Evolutionary conservation across 495 filamentous ascomycete species (phyloP).

Genomic region (Hyaloscypha bicolor): DNA sequence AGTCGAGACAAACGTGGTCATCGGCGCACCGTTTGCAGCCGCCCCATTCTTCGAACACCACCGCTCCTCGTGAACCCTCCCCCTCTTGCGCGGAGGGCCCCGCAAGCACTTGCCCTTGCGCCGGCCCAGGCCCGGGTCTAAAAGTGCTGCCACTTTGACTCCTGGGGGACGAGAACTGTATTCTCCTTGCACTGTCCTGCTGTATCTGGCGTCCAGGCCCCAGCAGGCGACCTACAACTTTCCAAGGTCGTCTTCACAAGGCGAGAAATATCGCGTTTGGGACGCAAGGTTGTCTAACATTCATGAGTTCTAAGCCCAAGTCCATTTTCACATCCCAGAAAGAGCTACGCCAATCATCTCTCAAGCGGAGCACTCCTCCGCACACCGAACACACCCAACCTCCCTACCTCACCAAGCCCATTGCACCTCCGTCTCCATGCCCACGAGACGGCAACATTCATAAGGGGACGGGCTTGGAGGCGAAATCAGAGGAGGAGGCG

Average conservation of each 20-base stretch:
- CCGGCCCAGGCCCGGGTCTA: neutral
- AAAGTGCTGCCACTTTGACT: neutral
- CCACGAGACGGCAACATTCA: neutral
- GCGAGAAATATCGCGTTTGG: neutral
- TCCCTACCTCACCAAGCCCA: neutral
- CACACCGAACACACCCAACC: neutral
- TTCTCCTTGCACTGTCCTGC: neutral
- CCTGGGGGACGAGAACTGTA: neutral
- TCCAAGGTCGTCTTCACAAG: neutral
- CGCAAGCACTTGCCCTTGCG: neutral
- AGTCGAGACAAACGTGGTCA: neutral
- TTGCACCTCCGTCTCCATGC: constrained; percentile 1
- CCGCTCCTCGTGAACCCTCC: neutral
- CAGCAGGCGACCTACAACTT: neutral
- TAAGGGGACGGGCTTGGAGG: neutral
- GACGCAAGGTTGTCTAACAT: neutral
- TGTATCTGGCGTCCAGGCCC: neutral
- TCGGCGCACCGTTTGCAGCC: neutral
- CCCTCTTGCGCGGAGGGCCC: neutral
- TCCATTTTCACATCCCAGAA: constrained; percentile 31
- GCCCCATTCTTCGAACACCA: neutral
- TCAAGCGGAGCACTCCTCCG: neutral
- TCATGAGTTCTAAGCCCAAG: constrained; percentile 27
- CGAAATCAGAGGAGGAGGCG: neutral
- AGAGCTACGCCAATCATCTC: constrained; percentile 22